Conservation (phyloP, 2,329 filamentous ascomycete species). For the Teratosphaeria destructans region DNA sequence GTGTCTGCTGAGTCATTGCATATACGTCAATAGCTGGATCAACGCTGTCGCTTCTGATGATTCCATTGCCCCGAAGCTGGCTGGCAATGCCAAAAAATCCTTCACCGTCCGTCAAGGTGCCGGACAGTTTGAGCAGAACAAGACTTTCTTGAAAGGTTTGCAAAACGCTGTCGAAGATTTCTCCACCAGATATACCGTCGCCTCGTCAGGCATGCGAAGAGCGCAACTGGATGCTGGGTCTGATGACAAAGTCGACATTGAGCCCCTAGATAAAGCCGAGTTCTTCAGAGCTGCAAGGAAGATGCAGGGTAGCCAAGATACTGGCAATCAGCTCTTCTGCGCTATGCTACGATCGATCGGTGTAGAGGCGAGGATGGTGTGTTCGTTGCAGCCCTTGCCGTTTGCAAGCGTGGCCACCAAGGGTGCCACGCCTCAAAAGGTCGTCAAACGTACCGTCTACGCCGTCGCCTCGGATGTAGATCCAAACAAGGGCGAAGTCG, state of each 20-base stretch:
- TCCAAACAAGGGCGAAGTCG: slow-evolving; percentile 5
- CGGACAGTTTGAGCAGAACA: slow-evolving; percentile 64
- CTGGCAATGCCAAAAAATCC: slow-evolving; percentile 53
- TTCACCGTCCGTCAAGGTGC: slow-evolving; percentile 58
- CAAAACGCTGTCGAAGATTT: slow-evolving; percentile 58
- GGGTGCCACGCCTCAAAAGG: slow-evolving; percentile 32
- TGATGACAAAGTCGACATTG: slow-evolving; percentile 5
- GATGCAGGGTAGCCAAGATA: slow-evolving; percentile 72
- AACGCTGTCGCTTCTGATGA: slow-evolving; percentile 40
- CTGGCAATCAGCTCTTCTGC: slow-evolving; percentile 85
- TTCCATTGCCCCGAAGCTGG: slow-evolving; percentile 53
- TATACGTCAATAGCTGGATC: slow-evolving; percentile 75
- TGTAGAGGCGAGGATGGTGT: slow-evolving; percentile 72
- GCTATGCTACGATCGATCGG: slow-evolving; percentile 74
- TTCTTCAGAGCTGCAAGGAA: slow-evolving; percentile 61
- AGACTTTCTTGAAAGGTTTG: slow-evolving; percentile 71
- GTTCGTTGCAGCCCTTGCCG: slow-evolving; percentile 74
- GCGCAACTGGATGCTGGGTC: slow-evolving; percentile 55
- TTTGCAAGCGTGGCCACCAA: slow-evolving; percentile 45
- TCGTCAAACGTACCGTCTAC: slow-evolving; percentile 29
- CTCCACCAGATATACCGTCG: slow-evolving; percentile 59
- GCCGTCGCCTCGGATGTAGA: slow-evolving; percentile 15
- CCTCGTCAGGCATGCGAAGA: slow-evolving; percentile 57
- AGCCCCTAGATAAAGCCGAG: slow-evolving; percentile 40
- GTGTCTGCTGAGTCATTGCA: slow-evolving; percentile 70